Base-by-base conservation (phyloP, 1,284 basidiomycete genomes). In the Naganishia sp. region DNA sequence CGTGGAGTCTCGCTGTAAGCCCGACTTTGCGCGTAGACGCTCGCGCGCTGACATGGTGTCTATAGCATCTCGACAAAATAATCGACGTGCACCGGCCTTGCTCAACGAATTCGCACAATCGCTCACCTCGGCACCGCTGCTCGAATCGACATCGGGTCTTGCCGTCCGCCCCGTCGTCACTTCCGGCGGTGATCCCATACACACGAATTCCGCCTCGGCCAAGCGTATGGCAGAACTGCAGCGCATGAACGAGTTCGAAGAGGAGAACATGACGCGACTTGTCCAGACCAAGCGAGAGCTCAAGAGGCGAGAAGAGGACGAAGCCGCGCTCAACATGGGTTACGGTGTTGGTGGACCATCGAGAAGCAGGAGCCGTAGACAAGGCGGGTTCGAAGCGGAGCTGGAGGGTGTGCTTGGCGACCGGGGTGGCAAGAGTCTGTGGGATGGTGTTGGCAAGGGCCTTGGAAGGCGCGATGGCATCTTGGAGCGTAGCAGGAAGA, bases 191-290 rank as follows among this genome's bases (percentile, higher is more conserved):
- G 67, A 62, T 15, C 63, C 62, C 25, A 56, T 67, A 11, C 67
- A 67, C 11, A 73, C 77, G 60, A 80, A 79, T 67, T 74, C 73
- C n/a, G 65, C 70, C 9, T 75, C 74, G 3, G 72, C 74, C 21
- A 79, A 79, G 60, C 60, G 85, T 82, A 68, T 87, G 83, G 45
- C 82, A 82, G 63, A 82, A 85, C 83, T 98, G 68, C 86, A 88
- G 71, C 85, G 88, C 15, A 88, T 97, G 82, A 86, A 86, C 61
- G 89, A 92, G 70, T 99, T 92, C 79, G 95, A 99, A 80, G 95
- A 98, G 79, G 91, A 92, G 63, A 95, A 97, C 79, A 94, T 98
- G 82, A 93, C 90, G 32, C 87, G 95, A 64, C 78, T 98, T 64
- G 85, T 95, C 68, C 89, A 94, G 85, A 90, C 88, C 77, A 98